Conservation (phyloP, 192 early-diverging fungal genomes). For the Gigaspora rosea region DNA sequence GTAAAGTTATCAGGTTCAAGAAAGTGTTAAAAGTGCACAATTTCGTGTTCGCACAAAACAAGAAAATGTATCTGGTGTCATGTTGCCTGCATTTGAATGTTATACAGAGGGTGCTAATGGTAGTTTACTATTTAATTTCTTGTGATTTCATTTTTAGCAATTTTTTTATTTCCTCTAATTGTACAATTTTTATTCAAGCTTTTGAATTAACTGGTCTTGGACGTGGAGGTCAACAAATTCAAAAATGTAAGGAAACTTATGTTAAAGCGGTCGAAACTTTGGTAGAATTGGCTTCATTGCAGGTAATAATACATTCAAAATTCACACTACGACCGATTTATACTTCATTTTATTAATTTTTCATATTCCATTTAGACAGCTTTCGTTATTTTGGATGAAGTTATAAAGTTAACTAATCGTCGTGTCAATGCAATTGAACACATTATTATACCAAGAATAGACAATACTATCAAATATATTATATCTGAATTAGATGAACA, state of each 20-base stretch:
- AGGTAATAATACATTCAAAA: conserved; percentile 56
- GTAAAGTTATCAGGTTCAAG: conserved; percentile 90
- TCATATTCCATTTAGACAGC: conserved; percentile 72
- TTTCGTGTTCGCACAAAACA: conserved; percentile 88
- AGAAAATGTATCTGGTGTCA: conserved; percentile 98
- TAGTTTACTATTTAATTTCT: neutral
- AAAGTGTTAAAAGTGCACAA: conserved; percentile 88
- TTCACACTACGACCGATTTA: neutral
- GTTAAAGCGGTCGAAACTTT: conserved; percentile 92
- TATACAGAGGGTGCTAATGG: conserved; percentile 85
- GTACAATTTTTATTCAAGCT: conserved; percentile 40
- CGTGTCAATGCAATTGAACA: conserved; percentile 99
- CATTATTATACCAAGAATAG: conserved; percentile 97
- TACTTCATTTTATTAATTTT: neutral
- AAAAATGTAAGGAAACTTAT: conserved; percentile 93
- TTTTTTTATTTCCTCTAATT: neutral
- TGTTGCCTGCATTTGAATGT: conserved; percentile 91
- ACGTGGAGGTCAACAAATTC: conserved; percentile 96
- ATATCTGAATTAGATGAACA: conserved; percentile 97
- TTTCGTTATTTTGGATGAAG: conserved; percentile 98
- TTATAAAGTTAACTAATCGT: conserved; percentile 98
- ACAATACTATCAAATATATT: conserved; percentile 98
- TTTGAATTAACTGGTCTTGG: conserved; percentile 99
- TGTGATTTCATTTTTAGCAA: neutral
- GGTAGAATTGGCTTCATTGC: conserved; percentile 96